Percentiles rank a stretch among this genome's conserved stretches.
phyloP scores from a whole-genome alignment of 129 eudicot genomes.

The Erigeron canadensis region DNA sequence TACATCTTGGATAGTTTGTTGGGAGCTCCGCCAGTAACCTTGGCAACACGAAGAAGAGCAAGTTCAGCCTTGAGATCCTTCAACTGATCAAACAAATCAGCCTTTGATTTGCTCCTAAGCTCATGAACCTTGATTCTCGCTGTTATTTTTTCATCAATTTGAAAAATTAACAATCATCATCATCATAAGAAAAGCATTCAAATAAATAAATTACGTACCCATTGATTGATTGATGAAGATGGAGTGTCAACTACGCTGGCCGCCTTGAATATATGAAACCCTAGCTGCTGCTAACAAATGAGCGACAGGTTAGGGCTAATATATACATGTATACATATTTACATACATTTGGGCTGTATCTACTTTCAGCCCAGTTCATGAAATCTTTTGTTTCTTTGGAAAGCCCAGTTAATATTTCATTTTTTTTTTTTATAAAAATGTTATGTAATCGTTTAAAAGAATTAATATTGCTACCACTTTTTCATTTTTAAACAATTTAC shows the following conservation, averaged over 20 bases:
- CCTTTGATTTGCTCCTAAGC: conserved; percentile 53
- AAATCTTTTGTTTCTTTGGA: not conserved
- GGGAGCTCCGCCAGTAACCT: conserved; percentile 83
- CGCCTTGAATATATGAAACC: conserved; percentile 28
- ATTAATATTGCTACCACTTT: no score
- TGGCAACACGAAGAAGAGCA: conserved; percentile 69
- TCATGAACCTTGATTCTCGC: conserved; percentile 68
- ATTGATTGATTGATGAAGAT: conserved; percentile 32
- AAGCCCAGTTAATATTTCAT: not conserved
- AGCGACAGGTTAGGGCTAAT: conserved; percentile 15
- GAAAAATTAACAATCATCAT: not conserved
- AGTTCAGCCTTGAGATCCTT: conserved; percentile 76
- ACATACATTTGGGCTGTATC: not conserved
- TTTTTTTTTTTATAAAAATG: no score
- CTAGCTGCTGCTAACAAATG: conserved; percentile 9
- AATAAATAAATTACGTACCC: conserved; percentile 24
- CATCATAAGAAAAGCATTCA: not conserved
- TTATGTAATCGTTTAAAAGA: no score
- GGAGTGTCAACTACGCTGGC: conserved; percentile 14
- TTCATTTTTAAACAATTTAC: no score
- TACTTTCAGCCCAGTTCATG: not conserved
- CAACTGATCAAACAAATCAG: conserved; percentile 53
- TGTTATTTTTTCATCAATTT: not conserved
- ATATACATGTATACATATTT: not conserved
- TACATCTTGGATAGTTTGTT: conserved; percentile 79